Evolutionary conservation across 139 green algal genomes (phyloP), one percentile per base, ranked within the genome.

Genomic region (Closterium sp.): DNA sequence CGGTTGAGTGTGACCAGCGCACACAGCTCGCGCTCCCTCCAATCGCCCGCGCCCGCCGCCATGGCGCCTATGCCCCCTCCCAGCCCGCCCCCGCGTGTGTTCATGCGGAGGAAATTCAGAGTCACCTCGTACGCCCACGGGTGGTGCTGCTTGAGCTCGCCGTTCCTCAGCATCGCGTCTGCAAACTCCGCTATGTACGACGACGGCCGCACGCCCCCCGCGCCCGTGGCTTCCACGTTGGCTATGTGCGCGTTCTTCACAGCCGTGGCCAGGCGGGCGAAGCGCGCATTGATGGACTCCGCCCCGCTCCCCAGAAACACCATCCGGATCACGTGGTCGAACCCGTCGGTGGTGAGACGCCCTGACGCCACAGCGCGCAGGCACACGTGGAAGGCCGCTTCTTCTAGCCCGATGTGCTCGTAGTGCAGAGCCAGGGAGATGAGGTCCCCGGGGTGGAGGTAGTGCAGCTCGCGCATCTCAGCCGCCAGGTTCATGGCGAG

Each of bases 61-160:
- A 64, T 31, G 86, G 19, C 36, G n/a, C 86, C 34, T 28, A 9
- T 21, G 30, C 86, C 30, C 1, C 1, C n/a, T 23, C 30, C 81
- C 30, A 33, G 81, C 21, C 31, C 86, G 3, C 86, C 86, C 19
- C 31, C 36, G 23, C 86, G 28, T 25, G 12, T 89, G 86, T 89
- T 66, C 34, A 89, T 89, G 1, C 86, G 34, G 35, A 89, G 35
- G 36, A 89, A 89, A 8, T 69, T 89, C 23, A 89, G 86, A 1
- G 86, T 89, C 30, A 89, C 30, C 86, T 89, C 86, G 36, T 89
- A 89, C 34, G 86, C 86, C 86, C 86, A 89, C 34, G 35, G 86
- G 25, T 89, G 86, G n/a, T 89, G 28, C 30, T 89, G 86, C 81
- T 86, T 86, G 23, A 89, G n/a, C 86, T 89, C 86, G 4, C 30